These are phyloP conservation scores for Lodderomyces jiufengensis DNA, from an alignment of 1,139 yeast species.

Conservation along the genomic window DNA sequence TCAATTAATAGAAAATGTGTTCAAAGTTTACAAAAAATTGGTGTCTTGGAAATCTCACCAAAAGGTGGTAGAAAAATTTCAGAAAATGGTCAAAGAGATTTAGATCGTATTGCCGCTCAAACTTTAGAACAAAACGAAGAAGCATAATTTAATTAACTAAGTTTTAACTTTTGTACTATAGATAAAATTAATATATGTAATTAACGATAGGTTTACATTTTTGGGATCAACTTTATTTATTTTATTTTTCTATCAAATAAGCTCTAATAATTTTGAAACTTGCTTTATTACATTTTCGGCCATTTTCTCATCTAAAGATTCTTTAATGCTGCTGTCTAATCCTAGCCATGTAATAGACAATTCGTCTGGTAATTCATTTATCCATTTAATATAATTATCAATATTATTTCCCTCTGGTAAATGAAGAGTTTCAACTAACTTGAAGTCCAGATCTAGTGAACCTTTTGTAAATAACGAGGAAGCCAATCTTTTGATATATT, in stretches of 20 bases:
- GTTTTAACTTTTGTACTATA: constrained; percentile 2
- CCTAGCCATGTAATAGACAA: constrained; percentile 67
- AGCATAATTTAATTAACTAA: constrained; percentile 20
- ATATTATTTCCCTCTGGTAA: constrained; percentile 48
- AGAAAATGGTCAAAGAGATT: constrained; percentile 99
- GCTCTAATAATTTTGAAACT: too few relatives aligned
- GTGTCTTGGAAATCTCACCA: constrained; percentile 93
- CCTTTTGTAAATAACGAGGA: constrained; percentile 22
- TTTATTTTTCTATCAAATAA: too few relatives aligned
- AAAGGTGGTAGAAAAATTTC: constrained; percentile 99
- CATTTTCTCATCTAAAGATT: background rate
- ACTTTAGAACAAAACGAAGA: constrained; percentile 89
- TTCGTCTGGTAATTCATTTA: constrained; percentile 49
- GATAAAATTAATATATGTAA: constrained; percentile 2
- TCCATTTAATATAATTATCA: constrained; percentile 49
- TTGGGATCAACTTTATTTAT: background rate
- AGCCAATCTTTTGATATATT: constrained; percentile 25
- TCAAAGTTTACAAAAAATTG: constrained; percentile 97
- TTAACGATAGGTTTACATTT: constrained; percentile 3
- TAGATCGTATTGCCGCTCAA: constrained; percentile 99
- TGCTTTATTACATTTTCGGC: background rate
- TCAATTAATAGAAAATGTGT: constrained; percentile 98
- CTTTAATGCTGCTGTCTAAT: constrained; percentile 23
- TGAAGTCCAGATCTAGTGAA: constrained; percentile 28
- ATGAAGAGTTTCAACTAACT: constrained; percentile 27